Percentiles rank a stretch among this genome's conserved stretches.
Evolutionary conservation across 768 basidiomycete species (phyloP).

Genomic region (Pulveroboletus sp.): DNA sequence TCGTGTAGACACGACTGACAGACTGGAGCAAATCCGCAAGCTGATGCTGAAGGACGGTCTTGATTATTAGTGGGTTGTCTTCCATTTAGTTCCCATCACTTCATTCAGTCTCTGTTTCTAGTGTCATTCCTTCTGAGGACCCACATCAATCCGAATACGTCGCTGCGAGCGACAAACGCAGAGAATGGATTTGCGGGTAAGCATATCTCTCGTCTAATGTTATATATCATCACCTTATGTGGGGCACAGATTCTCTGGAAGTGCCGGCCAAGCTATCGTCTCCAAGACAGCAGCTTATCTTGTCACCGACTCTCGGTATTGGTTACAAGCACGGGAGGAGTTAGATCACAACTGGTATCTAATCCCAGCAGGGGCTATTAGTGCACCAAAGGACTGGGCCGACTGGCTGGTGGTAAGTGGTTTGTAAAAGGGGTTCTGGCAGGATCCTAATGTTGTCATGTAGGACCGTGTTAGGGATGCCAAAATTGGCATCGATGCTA

Average conservation of each 20-base stretch:
- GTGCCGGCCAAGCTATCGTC: constrained; percentile 68
- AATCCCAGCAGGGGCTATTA: constrained; percentile 49
- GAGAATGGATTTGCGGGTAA: constrained; percentile 74
- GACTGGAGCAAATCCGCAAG: constrained; percentile 57
- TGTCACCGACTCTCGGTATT: constrained; percentile 78
- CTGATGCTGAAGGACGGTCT: constrained; percentile 63
- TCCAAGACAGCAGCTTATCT: constrained; percentile 66
- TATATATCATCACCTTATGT: constrained; percentile 13
- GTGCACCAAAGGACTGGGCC: constrained; percentile 67
- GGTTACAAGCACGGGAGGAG: constrained; percentile 69
- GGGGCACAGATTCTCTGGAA: constrained; percentile 52
- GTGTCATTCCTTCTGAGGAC: constrained; percentile 74
- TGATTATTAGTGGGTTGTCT: constrained; percentile 65
- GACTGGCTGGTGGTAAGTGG: constrained; percentile 65
- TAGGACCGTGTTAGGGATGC: constrained; percentile 38
- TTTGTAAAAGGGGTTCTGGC: background rate
- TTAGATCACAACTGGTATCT: constrained; percentile 72
- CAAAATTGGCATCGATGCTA: constrained; percentile 78
- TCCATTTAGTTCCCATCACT: constrained; percentile 1
- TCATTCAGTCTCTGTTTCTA: constrained; percentile 28
- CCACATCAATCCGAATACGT: constrained; percentile 84
- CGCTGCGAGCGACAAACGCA: constrained; percentile 66
- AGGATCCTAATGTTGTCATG: constrained; percentile 10
- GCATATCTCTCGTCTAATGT: constrained; percentile 32
- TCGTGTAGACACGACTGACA: constrained; percentile 52